Percentiles rank a stretch among this genome's conserved stretches.
phyloP scores from a whole-genome alignment of 2,329 filamentous ascomycete species.

The Cercospora sp. region DNA sequence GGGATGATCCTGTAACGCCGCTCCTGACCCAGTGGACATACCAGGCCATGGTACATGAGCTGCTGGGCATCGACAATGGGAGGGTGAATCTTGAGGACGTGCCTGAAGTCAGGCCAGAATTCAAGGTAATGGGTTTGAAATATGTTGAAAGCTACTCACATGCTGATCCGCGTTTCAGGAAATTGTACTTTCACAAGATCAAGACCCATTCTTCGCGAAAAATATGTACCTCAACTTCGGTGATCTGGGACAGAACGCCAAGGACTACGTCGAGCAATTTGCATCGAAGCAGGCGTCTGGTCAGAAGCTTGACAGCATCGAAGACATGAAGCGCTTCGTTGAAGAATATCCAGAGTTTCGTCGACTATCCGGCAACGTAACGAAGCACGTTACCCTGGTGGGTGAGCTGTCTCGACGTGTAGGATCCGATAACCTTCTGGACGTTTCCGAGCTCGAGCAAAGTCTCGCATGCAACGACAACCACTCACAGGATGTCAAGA shows the following conservation, averaged over 20 bases:
- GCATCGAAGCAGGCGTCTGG: slow-evolving; percentile 96
- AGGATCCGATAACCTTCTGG: slow-evolving; percentile 80
- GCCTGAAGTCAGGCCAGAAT: slow-evolving; percentile 36
- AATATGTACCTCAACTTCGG: slow-evolving; percentile 99
- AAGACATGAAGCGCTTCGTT: slow-evolving; percentile 98
- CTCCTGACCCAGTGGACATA: slow-evolving; percentile 98
- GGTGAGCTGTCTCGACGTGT: slow-evolving; percentile 89
- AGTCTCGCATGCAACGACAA: slow-evolving; percentile 97
- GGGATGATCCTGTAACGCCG: slow-evolving; percentile 93
- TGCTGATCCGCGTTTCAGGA: slow-evolving; percentile 53
- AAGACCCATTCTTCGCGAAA: slow-evolving; percentile 98
- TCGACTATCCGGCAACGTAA: slow-evolving; percentile 95
- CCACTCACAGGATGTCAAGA: slow-evolving; percentile 87
- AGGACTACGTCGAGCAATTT: slow-evolving; percentile 98
- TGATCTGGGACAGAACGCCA: slow-evolving; percentile 91
- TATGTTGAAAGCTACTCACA: background rate
- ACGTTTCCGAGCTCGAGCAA: slow-evolving; percentile 95
- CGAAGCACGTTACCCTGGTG: slow-evolving; percentile 95
- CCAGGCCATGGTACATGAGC: slow-evolving; percentile 98
- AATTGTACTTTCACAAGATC: slow-evolving; percentile 92
- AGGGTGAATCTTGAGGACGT: slow-evolving; percentile 77
- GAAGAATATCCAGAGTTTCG: slow-evolving; percentile 98
- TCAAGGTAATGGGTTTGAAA: slow-evolving; percentile 27
- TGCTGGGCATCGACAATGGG: slow-evolving; percentile 93
- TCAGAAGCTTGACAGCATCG: slow-evolving; percentile 93